phyloP scores from a whole-genome alignment of 768 basidiomycete species.

The Serpula lacrymans region DNA sequence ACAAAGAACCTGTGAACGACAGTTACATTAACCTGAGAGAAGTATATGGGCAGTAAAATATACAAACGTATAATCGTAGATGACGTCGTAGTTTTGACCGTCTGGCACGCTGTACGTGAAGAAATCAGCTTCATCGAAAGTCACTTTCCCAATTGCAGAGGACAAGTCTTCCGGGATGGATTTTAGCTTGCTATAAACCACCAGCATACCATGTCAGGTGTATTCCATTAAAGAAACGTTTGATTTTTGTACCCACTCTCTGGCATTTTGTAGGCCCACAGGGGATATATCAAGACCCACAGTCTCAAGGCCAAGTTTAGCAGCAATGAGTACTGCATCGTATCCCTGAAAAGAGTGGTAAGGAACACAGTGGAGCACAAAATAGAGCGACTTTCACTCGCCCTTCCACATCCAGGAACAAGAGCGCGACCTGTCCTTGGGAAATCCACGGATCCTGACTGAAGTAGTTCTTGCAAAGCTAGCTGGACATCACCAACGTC shows the following conservation, averaged over 20 bases:
- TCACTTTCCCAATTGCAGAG: too few species aligned
- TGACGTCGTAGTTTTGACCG: slow-evolving; percentile 44
- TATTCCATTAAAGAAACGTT: too few species aligned
- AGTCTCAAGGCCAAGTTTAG: slow-evolving; percentile 43
- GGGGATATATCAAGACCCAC: slow-evolving; percentile 56
- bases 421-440: slow-evolving; percentile 43
- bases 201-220: too few species aligned
- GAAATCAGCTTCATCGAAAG: slow-evolving; percentile 49
- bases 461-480: slow-evolving; percentile 49
- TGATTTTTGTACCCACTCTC: slow-evolving; percentile 32
- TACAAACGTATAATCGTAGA: slow-evolving; percentile 63
- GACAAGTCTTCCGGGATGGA: too few species aligned
- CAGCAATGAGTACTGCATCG: slow-evolving; percentile 55
- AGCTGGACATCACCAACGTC: slow-evolving; percentile 54
- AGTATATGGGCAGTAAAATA: too few species aligned
- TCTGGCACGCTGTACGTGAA: slow-evolving; percentile 41
- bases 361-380: background rate
- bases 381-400: slow-evolving; percentile 2
- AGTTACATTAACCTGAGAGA: slow-evolving; percentile 27
- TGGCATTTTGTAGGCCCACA: slow-evolving; percentile 49
- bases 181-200: too few species aligned
- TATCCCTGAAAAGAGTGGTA: slow-evolving; percentile 45
- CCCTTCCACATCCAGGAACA: slow-evolving; percentile 59
- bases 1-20: slow-evolving; percentile 75
- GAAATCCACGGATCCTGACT: slow-evolving; percentile 40